Conservation (phyloP, 441 rosid species). For the Arabidopsis lyrata region DNA sequence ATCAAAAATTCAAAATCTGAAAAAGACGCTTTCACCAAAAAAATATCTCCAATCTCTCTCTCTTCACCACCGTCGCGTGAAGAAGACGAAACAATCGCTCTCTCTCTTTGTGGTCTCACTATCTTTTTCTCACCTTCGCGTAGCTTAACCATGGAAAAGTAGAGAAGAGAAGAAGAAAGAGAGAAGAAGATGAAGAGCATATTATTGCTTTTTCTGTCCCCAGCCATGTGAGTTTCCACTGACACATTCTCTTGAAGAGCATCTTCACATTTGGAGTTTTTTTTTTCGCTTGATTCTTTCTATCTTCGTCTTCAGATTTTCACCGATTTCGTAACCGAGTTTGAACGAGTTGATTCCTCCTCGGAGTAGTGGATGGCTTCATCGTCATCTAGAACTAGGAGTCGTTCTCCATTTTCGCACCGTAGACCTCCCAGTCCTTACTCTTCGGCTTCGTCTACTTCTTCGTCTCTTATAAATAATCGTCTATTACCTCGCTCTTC, state of each 20-base stretch:
- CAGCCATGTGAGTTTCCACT: constrained; percentile 80
- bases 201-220: constrained; percentile 50
- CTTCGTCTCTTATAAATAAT: constrained; percentile 59
- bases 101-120: constrained; percentile 39
- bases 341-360: constrained; percentile 14
- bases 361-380: constrained; percentile 59
- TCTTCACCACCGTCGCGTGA: constrained; percentile 66
- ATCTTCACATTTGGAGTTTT: constrained; percentile 25
- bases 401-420: constrained; percentile 79
- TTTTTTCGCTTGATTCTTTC: constrained; percentile 27
- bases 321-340: constrained; percentile 36
- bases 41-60: constrained; percentile 42
- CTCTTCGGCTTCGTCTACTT: constrained; percentile 73
- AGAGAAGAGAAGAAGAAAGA: not conserved
- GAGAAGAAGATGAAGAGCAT: constrained; percentile 10
- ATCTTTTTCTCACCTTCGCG: constrained; percentile 27
- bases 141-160: constrained; percentile 27
- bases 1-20: constrained; percentile 30
- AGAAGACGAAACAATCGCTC: constrained; percentile 66
- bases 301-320: not conserved
- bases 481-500: constrained; percentile 77
- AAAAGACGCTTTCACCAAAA: constrained; percentile 14
- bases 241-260: constrained; percentile 53
- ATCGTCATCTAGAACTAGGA: constrained; percentile 80
- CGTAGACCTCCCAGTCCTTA: constrained; percentile 52